phyloP scores from a whole-genome alignment of 129 eudicot species.

The Centaurea solstitialis region DNA sequence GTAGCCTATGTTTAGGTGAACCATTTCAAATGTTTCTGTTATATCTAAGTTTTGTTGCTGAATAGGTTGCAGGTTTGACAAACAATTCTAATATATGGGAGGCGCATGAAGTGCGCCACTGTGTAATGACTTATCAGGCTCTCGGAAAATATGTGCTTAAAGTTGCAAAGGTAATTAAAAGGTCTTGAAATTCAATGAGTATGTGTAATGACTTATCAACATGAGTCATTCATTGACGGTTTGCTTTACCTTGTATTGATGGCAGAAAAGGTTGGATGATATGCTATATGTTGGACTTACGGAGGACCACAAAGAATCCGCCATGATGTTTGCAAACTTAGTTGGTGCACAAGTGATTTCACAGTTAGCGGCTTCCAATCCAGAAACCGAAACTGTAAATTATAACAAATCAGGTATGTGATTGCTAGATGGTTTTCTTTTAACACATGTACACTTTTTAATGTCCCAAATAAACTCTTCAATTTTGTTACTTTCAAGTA shows the following conservation, averaged over 20 bases:
- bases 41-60: conserved; percentile 19
- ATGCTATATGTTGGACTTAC: conserved; percentile 97
- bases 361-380: conserved; percentile 44
- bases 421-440: background rate
- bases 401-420: conserved; percentile 43
- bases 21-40: background rate
- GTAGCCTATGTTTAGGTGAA: background rate
- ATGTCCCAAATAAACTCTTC: background rate
- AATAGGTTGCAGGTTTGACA: conserved; percentile 84
- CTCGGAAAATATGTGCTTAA: conserved; percentile 85
- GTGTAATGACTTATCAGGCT: conserved; percentile 65
- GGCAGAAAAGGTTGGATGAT: conserved; percentile 89
- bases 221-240: conserved; percentile 10
- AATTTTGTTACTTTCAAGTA: background rate
- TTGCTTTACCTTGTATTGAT: conserved; percentile 27
- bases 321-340: conserved; percentile 78
- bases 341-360: conserved; percentile 92
- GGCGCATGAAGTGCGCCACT: conserved; percentile 84
- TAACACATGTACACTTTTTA: background rate
- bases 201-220: background rate
- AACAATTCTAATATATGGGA: conserved; percentile 70
- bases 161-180: conserved; percentile 83
- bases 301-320: conserved; percentile 86
- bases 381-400: conserved; percentile 25
- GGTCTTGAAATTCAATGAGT: background rate